Base-by-base conservation (phyloP, 257 asterid genomes). In the Nicotiana otophora region DNA sequence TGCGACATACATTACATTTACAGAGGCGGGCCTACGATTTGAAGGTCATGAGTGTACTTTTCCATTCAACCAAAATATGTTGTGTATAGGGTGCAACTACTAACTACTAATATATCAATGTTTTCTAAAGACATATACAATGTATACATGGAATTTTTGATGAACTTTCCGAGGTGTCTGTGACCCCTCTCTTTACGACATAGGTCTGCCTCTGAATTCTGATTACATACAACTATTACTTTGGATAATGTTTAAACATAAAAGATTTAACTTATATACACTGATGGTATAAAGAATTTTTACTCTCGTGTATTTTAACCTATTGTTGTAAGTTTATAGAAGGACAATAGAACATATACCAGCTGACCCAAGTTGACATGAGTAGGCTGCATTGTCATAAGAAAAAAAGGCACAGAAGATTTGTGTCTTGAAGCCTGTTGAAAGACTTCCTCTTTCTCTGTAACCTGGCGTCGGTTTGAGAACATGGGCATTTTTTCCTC, bases 361-460 rank as follows among this genome's bases (percentile, higher is more conserved):
- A 75, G 42, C 53, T 75, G 80, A 15, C 80, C 80, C 62, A 14
- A 48, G 80, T 75, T 14, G 62, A 75, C 80, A 51, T 75, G 80
- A 5, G 63, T 75, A 16, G 80, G 80, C 80, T 75, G 62, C 80
- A 75, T 75, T 51, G 62, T 75, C 80, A 75, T 51, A n/a, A 75
- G 80, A 75, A 75, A 12, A 75, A 16, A 75, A 75, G 80, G 80
- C 15, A 26, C 60, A 8, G 26, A 75, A 75, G 80, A 75, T 51
- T 7, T 75, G 3, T 75, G 80, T 15, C 26, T 51, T 75, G 80
- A 75, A 1, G 80, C 80, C 42, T 14, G 42, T 26, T 26, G 46
- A 51, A 48, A 39, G 4, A 26, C 46, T 48, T 8, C 28, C 42
- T 75, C 80, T 51, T 51, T 74, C 39, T 46, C 23, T 10, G 23